Base-by-base conservation (phyloP, 1,284 basidiomycete species). In the Cutaneotrichosporon mucoides region DNA sequence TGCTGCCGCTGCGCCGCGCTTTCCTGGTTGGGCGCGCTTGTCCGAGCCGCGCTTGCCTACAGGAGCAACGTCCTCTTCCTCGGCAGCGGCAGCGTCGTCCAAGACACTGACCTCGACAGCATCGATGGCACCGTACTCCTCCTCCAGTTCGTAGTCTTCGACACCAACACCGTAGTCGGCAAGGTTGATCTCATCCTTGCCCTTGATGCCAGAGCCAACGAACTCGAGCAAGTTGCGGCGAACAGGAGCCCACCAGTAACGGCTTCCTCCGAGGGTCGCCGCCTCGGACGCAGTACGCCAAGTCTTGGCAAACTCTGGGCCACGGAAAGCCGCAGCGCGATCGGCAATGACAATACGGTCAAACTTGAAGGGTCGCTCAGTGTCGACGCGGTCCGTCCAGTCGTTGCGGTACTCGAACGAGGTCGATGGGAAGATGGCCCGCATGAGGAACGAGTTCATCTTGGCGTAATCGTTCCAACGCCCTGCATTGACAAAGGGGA, bases 391-490 rank as follows among this genome's bases (percentile, higher is more conserved):
- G 51, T 87, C 79, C 44, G 67, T 60, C 51, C 79, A 80, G 57
- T 80, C 79, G 82, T 62, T 86, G 83, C 57, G 86, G 79, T 70
- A 91, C 60, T 80, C 79, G 71, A 79, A 76, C 4, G 76, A 73
- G 53, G 88, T 77, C 7, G 85, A 86, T 6, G 89, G 89, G 76
- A 89, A 88, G n/a, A 84, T 85, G 5, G 86, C 84, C 38, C 88
- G 85, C 13, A 88, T 79, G 71, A 90, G 84, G 82, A 85, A 88
- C 79, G 91, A 76, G 68, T 77, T 78, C 78, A 79, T 79, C 63
- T 77, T 75, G 62, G 91, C 85, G 66, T 92, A 92, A 77, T 94
- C 91, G 42, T 90, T 85, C 91, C 90, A 94, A 66, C 88, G 85
- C 57, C 82, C 82, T 5, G 84, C 84, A 57, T 87, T 84, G 15